phyloP scores from a whole-genome alignment of 2,329 filamentous ascomycete genomes.

The Gaeumannomyces tritici region DNA sequence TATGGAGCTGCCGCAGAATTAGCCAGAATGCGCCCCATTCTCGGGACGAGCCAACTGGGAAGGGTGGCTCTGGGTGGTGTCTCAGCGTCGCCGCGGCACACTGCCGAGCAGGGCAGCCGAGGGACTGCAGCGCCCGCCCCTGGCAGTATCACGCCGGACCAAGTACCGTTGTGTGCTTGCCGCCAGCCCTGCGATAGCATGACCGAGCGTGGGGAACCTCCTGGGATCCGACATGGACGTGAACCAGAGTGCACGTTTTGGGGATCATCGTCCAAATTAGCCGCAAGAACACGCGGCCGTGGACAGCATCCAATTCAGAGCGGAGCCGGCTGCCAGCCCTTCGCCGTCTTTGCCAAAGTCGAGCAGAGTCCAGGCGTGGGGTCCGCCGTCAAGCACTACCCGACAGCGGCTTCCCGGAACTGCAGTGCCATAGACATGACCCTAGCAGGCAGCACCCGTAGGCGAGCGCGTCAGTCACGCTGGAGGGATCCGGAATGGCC shows the following conservation, averaged over 20 bases:
- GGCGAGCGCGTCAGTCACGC: background rate
- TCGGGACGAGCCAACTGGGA: background rate
- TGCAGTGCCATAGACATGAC: background rate
- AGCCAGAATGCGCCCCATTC: background rate
- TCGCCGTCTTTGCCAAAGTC: background rate
- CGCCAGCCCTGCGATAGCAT: background rate
- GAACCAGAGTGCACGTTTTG: background rate
- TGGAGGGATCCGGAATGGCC: constrained; percentile 4
- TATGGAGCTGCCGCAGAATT: background rate
- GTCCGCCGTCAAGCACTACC: background rate
- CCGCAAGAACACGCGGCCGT: background rate
- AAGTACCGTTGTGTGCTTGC: background rate
- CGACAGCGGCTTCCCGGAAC: background rate
- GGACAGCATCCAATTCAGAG: background rate
- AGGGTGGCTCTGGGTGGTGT: background rate
- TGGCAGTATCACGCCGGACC: background rate
- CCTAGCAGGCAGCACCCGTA: too few species aligned
- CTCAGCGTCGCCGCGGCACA: background rate
- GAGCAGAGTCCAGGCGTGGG: background rate
- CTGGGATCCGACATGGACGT: background rate
- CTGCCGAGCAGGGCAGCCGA: background rate
- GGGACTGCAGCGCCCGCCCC: background rate
- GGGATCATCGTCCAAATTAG: background rate
- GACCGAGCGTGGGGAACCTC: background rate
- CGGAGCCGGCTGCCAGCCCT: too few species aligned